Base-by-base conservation (phyloP, 768 basidiomycete genomes). In the Boletus sp. region DNA sequence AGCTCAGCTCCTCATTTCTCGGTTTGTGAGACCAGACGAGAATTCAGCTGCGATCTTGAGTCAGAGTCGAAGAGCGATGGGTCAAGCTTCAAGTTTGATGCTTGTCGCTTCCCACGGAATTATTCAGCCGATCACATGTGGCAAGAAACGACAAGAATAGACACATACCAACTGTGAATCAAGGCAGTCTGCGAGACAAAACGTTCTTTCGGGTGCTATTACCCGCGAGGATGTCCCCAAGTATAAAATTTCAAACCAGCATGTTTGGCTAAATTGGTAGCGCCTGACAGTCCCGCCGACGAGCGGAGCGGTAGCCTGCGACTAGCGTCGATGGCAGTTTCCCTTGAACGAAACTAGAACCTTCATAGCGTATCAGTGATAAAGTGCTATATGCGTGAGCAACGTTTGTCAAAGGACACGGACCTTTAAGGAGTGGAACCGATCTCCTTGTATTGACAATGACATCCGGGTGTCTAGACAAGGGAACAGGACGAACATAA, bases 141-240 rank as follows among this genome's bases (percentile, higher is more conserved):
- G 32, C 8, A 52, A 77, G 34, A n/a, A 78, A 77, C 48, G 75
- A n/a, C 77, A 79, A 60, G 78, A 65, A 19, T 72, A 72, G 3
- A 60, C n/a, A 29, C 19, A 17, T 19, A 5, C 21, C 11, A 5
- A 19, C 21, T 32, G 10, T 30, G 35, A 38, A 25, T 38, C 10
- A n/a, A 38, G 19, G 7, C 40, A 10, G n/a, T 23, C n/a, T 44
- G 51, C n/a, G 23, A 30, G n/a, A 21, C 15, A 27, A 41, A 15
- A 42, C 2, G 17, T 46, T 41, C 42, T 45, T n/a, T 11, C 30
- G 5, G 3, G 13, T 34, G 45, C 5, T 27, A 49, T 27, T 21
- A 10, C 46, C 27, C 9, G 23, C 14, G 33, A n/a, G 44, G 25
- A 34, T 11, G 9, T n/a, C 13, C 2, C 14, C 30, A 34, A 17